phyloP scores from a whole-genome alignment of 148 eudicot genomes.

The Agrostemma githago region DNA sequence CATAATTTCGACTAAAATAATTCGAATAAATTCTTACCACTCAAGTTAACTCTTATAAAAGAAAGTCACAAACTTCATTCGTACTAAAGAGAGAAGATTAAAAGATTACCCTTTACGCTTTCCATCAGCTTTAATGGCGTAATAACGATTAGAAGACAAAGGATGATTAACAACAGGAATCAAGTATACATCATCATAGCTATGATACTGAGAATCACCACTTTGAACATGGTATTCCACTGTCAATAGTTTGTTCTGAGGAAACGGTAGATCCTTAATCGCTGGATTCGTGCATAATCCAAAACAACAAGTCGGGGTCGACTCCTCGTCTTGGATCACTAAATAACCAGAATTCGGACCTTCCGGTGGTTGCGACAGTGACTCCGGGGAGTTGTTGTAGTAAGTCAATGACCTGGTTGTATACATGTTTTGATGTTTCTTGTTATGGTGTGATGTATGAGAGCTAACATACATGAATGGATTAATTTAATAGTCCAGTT shows the following conservation, averaged over 20 bases:
- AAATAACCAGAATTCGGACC: constrained; percentile 41
- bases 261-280: constrained; percentile 32
- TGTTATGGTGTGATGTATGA: not conserved
- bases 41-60: too few relatives aligned
- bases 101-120: constrained; percentile 28
- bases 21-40: too few relatives aligned
- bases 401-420: constrained; percentile 33
- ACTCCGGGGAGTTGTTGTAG: constrained; percentile 25
- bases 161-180: constrained; percentile 38
- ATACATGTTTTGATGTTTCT: constrained; percentile 23
- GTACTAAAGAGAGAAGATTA: too few relatives aligned
- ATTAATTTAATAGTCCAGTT: not conserved
- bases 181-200: constrained; percentile 27
- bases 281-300: constrained; percentile 25
- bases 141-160: constrained; percentile 32
- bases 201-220: constrained; percentile 2
- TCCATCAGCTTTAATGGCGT: constrained; percentile 32
- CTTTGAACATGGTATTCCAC: constrained; percentile 18
- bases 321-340: constrained; percentile 34
- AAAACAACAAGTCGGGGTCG: constrained; percentile 22
- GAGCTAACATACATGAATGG: not conserved
- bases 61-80: too few relatives aligned
- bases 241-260: constrained; percentile 33
- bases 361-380: constrained; percentile 24
- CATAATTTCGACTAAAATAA: too few relatives aligned